Percentiles rank a stretch among this genome's conserved stretches.
Evolutionary conservation across 805 yeast species (phyloP).

Genomic region (Peterozyma xylosa): DNA sequence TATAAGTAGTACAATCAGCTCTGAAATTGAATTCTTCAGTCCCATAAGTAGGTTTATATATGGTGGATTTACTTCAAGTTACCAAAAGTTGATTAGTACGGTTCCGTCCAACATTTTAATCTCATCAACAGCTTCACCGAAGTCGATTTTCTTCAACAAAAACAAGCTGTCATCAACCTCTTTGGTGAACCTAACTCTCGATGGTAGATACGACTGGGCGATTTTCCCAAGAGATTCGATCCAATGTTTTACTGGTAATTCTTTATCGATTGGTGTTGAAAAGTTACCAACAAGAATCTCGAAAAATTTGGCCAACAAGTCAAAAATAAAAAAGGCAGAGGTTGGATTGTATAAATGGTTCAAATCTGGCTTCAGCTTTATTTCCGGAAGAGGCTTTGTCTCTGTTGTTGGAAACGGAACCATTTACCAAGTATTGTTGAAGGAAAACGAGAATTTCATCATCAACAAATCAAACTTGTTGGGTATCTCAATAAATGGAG

Average conservation of each 20-base stretch:
- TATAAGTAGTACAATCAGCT: constrained; percentile 12
- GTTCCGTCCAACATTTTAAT: constrained; percentile 36
- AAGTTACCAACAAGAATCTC: constrained; percentile 8
- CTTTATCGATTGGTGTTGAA: constrained; percentile 31
- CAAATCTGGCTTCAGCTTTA: constrained; percentile 34
- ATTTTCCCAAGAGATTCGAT: constrained; percentile 32
- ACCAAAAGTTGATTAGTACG: constrained; percentile 41
- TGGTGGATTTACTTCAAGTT: constrained; percentile 37
- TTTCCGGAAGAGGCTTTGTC: constrained; percentile 52
- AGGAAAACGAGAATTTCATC: constrained; percentile 38
- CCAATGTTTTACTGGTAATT: constrained; percentile 47
- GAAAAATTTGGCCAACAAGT: constrained; percentile 2
- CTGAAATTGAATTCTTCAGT: constrained; percentile 23
- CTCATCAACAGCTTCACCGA: constrained; percentile 24
- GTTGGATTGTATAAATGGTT: constrained; percentile 34
- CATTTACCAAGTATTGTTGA: constrained; percentile 37
- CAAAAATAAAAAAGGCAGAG: constrained; percentile 11
- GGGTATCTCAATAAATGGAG: constrained; percentile 44
- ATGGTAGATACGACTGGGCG: constrained; percentile 62
- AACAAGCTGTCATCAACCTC: constrained; percentile 22
- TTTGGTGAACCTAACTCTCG: constrained; percentile 37
- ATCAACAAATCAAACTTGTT: constrained; percentile 38
- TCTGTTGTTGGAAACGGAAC: constrained; percentile 51
- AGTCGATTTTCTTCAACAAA: constrained; percentile 4
- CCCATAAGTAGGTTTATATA: constrained; percentile 34